Evolutionary conservation across 2,329 filamentous ascomycete genomes (phyloP).

Genomic region (Apiospora malaysiana): DNA sequence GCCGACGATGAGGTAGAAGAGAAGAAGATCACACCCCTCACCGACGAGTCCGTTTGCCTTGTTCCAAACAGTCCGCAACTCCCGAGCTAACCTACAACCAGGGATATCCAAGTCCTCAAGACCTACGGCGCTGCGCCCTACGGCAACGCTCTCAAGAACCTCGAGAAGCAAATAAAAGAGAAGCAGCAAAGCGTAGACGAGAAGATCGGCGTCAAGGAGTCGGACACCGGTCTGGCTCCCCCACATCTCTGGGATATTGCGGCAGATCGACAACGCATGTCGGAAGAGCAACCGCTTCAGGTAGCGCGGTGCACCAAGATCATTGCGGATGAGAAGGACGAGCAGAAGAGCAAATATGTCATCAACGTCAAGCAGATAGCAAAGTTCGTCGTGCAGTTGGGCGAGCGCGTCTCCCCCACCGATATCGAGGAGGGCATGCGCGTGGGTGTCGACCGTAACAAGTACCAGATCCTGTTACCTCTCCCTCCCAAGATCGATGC

Average conservation of each 20-base stretch:
- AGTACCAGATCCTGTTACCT: constrained; percentile 98
- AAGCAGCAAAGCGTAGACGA: constrained; percentile 98
- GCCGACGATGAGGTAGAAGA: constrained; percentile 97
- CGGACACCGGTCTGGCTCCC: constrained; percentile 95
- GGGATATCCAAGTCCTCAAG: constrained; percentile 98
- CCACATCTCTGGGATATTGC: constrained; percentile 99
- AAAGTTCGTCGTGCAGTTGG: constrained; percentile 98
- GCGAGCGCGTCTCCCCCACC: constrained; percentile 94
- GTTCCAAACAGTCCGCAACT: constrained; percentile 36
- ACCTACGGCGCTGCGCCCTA: constrained; percentile 98
- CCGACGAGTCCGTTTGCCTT: constrained; percentile 75
- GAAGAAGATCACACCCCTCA: constrained; percentile 98
- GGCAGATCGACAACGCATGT: constrained; percentile 97
- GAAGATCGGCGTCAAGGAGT: constrained; percentile 97
- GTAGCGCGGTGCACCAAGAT: constrained; percentile 99
- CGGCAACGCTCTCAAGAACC: constrained; percentile 89
- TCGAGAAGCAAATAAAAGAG: constrained; percentile 99
- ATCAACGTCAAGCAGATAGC: constrained; percentile 99
- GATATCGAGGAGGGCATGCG: constrained; percentile 99
- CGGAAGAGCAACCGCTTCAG: constrained; percentile 96
- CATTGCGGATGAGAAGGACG: constrained; percentile 93
- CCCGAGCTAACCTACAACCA: constrained; percentile 46
- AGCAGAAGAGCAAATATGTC: constrained; percentile 99
- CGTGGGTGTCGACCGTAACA: constrained; percentile 96
- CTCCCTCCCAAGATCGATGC: constrained; percentile 98